Evolutionary conservation across 169 alveolate species (phyloP).

Genomic region (Eimeria praecox): DNA sequence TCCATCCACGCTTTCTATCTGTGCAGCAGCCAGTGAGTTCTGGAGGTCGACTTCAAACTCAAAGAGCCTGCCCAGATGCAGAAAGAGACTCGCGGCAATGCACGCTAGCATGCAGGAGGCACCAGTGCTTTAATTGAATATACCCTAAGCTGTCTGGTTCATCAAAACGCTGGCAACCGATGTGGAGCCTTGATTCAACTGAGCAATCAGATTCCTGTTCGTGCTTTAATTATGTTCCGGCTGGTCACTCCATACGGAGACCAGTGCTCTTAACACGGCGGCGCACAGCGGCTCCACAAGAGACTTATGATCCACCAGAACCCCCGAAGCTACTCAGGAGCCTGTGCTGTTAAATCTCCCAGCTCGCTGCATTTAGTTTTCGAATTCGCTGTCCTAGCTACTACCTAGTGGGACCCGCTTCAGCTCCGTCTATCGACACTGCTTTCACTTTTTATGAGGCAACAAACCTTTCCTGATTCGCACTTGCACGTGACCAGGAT

Average conservation of each 20-base stretch:
- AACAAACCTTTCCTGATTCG: conserved; percentile 69
- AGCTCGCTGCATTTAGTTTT: background rate
- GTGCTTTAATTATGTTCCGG: background rate
- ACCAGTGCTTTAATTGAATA: background rate
- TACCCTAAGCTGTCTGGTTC: background rate
- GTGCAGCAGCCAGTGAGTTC: conserved; percentile 3
- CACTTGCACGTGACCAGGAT: conserved; percentile 58
- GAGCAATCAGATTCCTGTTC: no score
- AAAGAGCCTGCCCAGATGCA: conserved; percentile 45
- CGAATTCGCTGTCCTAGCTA: background rate
- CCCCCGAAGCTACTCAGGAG: background rate
- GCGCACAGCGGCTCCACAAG: background rate
- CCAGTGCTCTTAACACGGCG: background rate
- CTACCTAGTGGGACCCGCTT: background rate
- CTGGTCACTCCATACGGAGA: background rate
- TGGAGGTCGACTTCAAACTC: conserved; percentile 40
- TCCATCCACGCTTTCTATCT: background rate
- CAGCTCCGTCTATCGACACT: background rate
- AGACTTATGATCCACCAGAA: background rate
- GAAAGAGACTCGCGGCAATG: background rate
- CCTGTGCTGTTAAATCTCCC: background rate
- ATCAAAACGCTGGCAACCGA: background rate
- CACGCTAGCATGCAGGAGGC: background rate
- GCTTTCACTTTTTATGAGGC: background rate
- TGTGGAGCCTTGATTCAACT: background rate